Conservation (phyloP, 2,329 filamentous ascomycete genomes). For the Pseudogymnoascus sp. region DNA sequence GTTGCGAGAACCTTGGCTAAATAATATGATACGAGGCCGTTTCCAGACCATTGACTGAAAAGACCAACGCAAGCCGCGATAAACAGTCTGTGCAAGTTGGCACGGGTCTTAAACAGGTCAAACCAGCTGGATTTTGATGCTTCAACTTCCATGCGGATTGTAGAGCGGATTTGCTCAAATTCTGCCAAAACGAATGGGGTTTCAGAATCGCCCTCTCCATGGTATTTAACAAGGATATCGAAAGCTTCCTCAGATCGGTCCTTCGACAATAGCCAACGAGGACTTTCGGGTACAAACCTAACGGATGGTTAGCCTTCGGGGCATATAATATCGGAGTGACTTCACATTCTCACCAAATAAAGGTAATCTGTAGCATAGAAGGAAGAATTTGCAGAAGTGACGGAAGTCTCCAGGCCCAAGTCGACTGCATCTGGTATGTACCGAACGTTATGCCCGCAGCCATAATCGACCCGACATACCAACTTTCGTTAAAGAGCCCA, state of each 20-base stretch:
- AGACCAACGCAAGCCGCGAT: slow-evolving; percentile 42
- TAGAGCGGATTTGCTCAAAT: slow-evolving; percentile 32
- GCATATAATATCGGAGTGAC: not conserved
- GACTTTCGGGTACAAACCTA: slow-evolving; percentile 18
- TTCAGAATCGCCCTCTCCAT: slow-evolving; percentile 35
- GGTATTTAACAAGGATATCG: slow-evolving; percentile 30
- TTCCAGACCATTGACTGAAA: slow-evolving; percentile 43
- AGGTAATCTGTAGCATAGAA: slow-evolving; percentile 18
- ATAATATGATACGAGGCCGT: slow-evolving; percentile 35
- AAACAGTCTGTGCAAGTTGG: slow-evolving; percentile 43
- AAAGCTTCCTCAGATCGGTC: slow-evolving; percentile 24
- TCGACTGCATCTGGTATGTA: slow-evolving; percentile 30
- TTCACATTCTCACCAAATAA: slow-evolving; percentile 16
- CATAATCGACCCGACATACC: slow-evolving; percentile 31
- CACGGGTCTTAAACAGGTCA: slow-evolving; percentile 34
- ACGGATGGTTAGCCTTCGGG: not conserved
- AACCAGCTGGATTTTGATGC: slow-evolving; percentile 27
- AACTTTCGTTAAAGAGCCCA: slow-evolving; percentile 27
- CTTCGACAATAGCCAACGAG: slow-evolving; percentile 26
- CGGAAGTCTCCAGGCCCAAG: slow-evolving; percentile 32
- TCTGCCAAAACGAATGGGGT: slow-evolving; percentile 35
- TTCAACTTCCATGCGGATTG: slow-evolving; percentile 27
- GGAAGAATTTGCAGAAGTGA: slow-evolving; percentile 27
- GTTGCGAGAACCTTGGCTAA: slow-evolving; percentile 25
- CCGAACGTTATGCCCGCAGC: slow-evolving; percentile 32